These are phyloP conservation scores for Isatis lusitanica DNA, from an alignment of 441 rosid species.

Conservation along the genomic window DNA sequence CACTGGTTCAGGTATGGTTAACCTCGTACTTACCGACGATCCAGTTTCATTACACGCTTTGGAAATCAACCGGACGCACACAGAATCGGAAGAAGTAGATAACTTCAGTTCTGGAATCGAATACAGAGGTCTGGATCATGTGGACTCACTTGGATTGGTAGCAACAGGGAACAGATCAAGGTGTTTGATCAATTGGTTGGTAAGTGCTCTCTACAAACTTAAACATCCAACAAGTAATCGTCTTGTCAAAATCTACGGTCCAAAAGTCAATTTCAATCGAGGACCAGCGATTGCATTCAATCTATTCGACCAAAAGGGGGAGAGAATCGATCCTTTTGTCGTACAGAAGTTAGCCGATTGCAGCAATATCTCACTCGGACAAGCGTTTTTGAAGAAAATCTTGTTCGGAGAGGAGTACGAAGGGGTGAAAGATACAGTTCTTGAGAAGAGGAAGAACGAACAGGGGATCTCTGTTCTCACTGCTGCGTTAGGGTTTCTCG, in stretches of 20 bases:
- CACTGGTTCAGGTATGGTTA: slow-evolving; percentile 62
- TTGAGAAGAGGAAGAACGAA: slow-evolving; percentile 49
- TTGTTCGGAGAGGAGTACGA: slow-evolving; percentile 61
- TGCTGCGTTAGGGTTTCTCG: slow-evolving; percentile 75
- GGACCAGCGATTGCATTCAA: slow-evolving; percentile 91
- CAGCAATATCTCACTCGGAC: slow-evolving; percentile 67
- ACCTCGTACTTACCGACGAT: slow-evolving; percentile 56
- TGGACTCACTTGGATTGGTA: slow-evolving; percentile 64
- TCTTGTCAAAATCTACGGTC: slow-evolving; percentile 77
- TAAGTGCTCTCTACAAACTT: slow-evolving; percentile 72
- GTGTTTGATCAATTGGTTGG: slow-evolving; percentile 88
- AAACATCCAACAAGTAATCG: slow-evolving; percentile 54
- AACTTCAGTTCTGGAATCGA: slow-evolving; percentile 30
- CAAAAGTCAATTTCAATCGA: slow-evolving; percentile 75
- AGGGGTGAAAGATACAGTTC: slow-evolving; percentile 51
- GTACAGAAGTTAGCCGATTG: slow-evolving; percentile 93
- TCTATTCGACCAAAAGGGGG: slow-evolving; percentile 81
- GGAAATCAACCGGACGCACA: slow-evolving; percentile 25
- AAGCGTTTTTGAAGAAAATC: slow-evolving; percentile 66
- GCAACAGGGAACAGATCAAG: slow-evolving; percentile 67
- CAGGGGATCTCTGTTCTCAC: slow-evolving; percentile 66
- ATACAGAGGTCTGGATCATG: slow-evolving; percentile 74
- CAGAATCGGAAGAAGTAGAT: slow-evolving; percentile 38
- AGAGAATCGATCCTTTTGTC: slow-evolving; percentile 68
- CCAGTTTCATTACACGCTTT: slow-evolving; percentile 37